These are phyloP conservation scores for Auriscalpium orientale DNA, from an alignment of 768 basidiomycete species.

Conservation along the genomic window DNA sequence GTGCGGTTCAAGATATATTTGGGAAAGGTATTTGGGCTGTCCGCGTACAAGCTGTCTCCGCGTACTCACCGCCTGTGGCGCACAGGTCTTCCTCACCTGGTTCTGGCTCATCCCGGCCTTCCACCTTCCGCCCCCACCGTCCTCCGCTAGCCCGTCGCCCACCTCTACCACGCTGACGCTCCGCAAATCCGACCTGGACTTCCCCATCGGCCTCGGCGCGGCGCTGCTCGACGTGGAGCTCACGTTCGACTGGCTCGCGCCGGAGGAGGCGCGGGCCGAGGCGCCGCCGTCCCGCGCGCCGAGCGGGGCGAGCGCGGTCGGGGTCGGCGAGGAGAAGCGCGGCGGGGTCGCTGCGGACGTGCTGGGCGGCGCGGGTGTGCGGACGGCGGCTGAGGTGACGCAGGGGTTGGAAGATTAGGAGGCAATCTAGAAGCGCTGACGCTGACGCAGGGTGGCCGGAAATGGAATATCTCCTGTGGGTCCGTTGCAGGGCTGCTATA, in stretches of 20 bases:
- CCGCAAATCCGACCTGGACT: constrained; percentile 63
- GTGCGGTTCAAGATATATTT: constrained; percentile 65
- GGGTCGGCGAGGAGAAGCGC: constrained; percentile 11
- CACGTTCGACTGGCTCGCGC: constrained; percentile 32
- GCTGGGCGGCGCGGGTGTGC: background rate
- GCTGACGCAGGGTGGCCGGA: too few relatives aligned
- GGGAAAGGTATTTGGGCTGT: constrained; percentile 44
- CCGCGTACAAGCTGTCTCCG: background rate
- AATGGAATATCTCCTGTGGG: too few relatives aligned
- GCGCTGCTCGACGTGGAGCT: constrained; percentile 60
- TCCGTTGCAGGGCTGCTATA: too few relatives aligned
- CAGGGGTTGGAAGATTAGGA: background rate
- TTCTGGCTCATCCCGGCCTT: constrained; percentile 82
- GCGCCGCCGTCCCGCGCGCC: background rate
- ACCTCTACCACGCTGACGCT: constrained; percentile 35
- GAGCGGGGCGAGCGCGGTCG: background rate
- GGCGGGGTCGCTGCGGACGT: constrained; percentile 9
- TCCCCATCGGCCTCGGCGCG: constrained; percentile 66
- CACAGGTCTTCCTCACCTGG: constrained; percentile 74
- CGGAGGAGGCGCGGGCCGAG: background rate
- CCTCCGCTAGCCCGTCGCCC: constrained; percentile 19
- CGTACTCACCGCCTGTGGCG: constrained; percentile 10
- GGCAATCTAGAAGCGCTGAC: too few relatives aligned
- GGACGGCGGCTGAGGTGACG: background rate
- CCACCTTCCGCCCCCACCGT: constrained; percentile 46